Conservation (phyloP, 768 basidiomycete species). For the Leucosporidium scottii region DNA sequence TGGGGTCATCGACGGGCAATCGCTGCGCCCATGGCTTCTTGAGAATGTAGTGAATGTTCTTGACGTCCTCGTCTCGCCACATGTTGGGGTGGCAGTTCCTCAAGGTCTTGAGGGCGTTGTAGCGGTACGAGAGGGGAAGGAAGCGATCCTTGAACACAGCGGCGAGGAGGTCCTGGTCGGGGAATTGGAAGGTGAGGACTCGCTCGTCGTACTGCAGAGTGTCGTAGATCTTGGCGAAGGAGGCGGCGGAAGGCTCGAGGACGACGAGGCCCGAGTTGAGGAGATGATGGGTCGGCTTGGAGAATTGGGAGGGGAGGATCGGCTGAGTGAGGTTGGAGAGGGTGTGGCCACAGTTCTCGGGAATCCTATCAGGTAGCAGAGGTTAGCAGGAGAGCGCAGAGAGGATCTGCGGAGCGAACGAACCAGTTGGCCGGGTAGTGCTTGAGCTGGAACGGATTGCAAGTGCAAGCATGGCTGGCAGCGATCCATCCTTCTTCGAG, state of each 20-base stretch:
- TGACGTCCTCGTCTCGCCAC: slow-evolving; percentile 81
- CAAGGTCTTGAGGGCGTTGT: slow-evolving; percentile 89
- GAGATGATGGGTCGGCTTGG: slow-evolving; percentile 68
- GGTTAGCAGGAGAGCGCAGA: background rate
- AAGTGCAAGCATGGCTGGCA: slow-evolving; percentile 82
- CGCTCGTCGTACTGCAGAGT: slow-evolving; percentile 56
- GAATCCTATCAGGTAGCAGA: slow-evolving; percentile 54
- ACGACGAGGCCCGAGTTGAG: slow-evolving; percentile 89
- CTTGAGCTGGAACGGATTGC: slow-evolving; percentile 74
- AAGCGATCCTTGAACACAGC: slow-evolving; percentile 66
- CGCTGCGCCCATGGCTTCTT: slow-evolving; percentile 79
- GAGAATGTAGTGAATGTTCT: slow-evolving; percentile 80
- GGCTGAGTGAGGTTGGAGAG: slow-evolving; percentile 46
- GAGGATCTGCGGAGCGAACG: slow-evolving; percentile 9
- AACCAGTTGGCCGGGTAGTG: slow-evolving; percentile 90
- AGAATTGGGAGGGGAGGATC: slow-evolving; percentile 43
- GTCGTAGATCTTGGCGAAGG: slow-evolving; percentile 52
- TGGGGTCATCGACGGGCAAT: slow-evolving; percentile 46
- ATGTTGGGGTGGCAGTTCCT: slow-evolving; percentile 57
- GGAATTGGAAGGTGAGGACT: slow-evolving; percentile 59
- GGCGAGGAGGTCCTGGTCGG: slow-evolving; percentile 88
- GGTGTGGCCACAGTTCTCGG: slow-evolving; percentile 83
- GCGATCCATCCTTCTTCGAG: slow-evolving; percentile 69
- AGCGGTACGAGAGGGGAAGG: slow-evolving; percentile 73
- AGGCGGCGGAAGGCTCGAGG: slow-evolving; percentile 60